Evolutionary conservation across 495 filamentous ascomycete genomes (phyloP), one percentile per base, ranked within the genome.

Genomic region (Elasticomyces elasticus): DNA sequence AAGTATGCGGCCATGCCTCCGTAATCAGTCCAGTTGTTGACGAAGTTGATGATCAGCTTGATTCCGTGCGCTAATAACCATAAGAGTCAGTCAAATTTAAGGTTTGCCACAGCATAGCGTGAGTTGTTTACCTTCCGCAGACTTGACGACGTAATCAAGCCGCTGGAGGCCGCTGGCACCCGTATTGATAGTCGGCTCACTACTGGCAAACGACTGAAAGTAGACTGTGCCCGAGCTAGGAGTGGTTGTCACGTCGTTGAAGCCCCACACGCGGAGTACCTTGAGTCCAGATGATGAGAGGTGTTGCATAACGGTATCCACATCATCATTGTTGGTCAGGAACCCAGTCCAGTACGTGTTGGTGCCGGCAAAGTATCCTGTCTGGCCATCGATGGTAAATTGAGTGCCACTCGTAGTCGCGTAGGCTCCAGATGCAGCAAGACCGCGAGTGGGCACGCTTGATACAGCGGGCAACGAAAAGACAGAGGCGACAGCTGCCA

Each of bases 271-370:
- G 19, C 60, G 60, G 10, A 60, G 13, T 26, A 60, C 44, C 59
- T 82, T 83, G 49, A 86, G 73, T 1, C 80, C 81, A 12, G 81
- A 74, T 22, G 69, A 62, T 41, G 69, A 54, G 49, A 73, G 44
- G 31, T 55, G 41, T 13, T 19, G 19, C 28, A 62, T 47, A 20
- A 47, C 60, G 12, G 25, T 11, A n/a, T 62, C 56, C 33, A 62
- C 52, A 51, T 60, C 56, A 17, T 13, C 28, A 23, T 62, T 33
- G 51, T 56, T 50, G 24, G 50, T 65, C 55, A 43, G 56, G 70
- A 86, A 86, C 17, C 75, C 70, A 56, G 87, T 77, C 83, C 82
- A 89, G 73, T 87, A 89, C 42, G 77, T 69, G 67, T 89, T 89
- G 4, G 81, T 82, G 15, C 85, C 85, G 2, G 81, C 78, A 62